A percentile compares a stretch with the other conserved stretches of the same genome.
phyloP scores from a whole-genome alignment of 1,284 basidiomycete species.

The Wallemia hederae region DNA sequence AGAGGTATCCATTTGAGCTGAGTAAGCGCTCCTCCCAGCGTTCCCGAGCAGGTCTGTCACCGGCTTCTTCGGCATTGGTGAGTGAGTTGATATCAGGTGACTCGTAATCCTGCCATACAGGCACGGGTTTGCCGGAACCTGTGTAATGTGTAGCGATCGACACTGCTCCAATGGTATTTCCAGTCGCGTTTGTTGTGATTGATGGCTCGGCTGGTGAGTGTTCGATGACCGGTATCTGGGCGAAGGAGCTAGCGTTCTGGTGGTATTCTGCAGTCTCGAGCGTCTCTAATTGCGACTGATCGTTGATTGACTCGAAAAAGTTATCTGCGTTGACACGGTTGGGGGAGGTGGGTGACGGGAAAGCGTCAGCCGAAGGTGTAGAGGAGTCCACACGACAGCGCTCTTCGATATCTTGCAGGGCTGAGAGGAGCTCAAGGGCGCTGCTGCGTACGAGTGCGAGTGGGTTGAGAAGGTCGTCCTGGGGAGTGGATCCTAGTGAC shows the following conservation, averaged over 20 bases:
- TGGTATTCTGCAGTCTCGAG: neutral
- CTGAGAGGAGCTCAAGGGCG: slow-evolving; percentile 42
- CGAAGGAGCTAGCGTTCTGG: neutral
- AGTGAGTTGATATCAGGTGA: neutral
- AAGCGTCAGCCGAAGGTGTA: slow-evolving; percentile 21
- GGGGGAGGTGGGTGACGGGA: slow-evolving; percentile 32
- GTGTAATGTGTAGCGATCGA: neutral
- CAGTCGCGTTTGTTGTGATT: neutral
- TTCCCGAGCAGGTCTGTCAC: slow-evolving; percentile 27
- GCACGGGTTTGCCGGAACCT: neutral
- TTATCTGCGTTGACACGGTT: neutral
- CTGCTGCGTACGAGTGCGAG: slow-evolving; percentile 33
- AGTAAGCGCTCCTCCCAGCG: slow-evolving; percentile 49
- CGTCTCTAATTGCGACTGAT: neutral
- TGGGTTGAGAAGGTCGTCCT: slow-evolving; percentile 21
- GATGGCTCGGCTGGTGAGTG: neutral
- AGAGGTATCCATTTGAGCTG: slow-evolving; percentile 45
- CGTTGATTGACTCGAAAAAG: neutral
- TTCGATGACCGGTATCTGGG: neutral
- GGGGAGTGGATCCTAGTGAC: slow-evolving; percentile 3
- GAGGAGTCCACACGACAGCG: slow-evolving; percentile 9
- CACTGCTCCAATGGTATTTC: neutral
- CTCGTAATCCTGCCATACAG: neutral
- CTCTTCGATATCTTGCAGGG: slow-evolving; percentile 26
- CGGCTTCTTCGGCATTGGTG: slow-evolving; percentile 15